Evolutionary conservation across 1,139 yeast genomes (phyloP).

Genomic region (Pichia sp.): DNA sequence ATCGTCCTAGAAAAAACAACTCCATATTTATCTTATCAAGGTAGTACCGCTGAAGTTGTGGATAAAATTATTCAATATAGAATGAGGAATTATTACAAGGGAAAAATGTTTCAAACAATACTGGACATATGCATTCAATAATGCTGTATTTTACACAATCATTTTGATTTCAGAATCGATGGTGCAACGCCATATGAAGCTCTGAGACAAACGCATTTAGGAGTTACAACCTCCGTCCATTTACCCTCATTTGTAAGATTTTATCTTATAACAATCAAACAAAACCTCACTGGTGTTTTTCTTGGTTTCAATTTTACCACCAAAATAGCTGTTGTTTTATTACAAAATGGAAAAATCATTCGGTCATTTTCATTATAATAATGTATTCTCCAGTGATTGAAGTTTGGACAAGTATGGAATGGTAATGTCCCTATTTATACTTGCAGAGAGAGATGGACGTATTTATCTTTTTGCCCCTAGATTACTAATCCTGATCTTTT

Average conservation of each 20-base stretch:
- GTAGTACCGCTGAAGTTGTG: slow-evolving; percentile 1
- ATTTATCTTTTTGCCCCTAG: too few species aligned
- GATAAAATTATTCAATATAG: slow-evolving; percentile 1
- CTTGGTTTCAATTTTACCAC: slow-evolving; percentile 1
- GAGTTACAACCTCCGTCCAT: background rate
- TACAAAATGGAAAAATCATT: background rate
- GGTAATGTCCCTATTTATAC: too few species aligned
- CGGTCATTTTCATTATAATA: background rate
- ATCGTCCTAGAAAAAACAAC: slow-evolving; percentile 2
- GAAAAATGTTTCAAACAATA: background rate
- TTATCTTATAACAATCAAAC: background rate
- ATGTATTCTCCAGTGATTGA: too few species aligned
- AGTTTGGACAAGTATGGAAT: too few species aligned
- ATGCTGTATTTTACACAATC: slow-evolving; percentile 3
- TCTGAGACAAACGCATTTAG: background rate
- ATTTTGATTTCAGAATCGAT: slow-evolving; percentile 2
- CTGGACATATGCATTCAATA: slow-evolving; percentile 3
- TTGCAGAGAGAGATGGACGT: too few species aligned
- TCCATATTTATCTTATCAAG: slow-evolving; percentile 1
- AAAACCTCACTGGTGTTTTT: slow-evolving; percentile 3
- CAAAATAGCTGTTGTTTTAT: background rate
- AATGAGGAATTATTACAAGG: slow-evolving; percentile 1
- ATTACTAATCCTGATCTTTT: too few species aligned
- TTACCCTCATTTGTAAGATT: slow-evolving; percentile 5
- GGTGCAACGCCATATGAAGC: slow-evolving; percentile 3